Base-by-base conservation (phyloP, 1,284 basidiomycete genomes). In the Rhodotorula sp. region DNA sequence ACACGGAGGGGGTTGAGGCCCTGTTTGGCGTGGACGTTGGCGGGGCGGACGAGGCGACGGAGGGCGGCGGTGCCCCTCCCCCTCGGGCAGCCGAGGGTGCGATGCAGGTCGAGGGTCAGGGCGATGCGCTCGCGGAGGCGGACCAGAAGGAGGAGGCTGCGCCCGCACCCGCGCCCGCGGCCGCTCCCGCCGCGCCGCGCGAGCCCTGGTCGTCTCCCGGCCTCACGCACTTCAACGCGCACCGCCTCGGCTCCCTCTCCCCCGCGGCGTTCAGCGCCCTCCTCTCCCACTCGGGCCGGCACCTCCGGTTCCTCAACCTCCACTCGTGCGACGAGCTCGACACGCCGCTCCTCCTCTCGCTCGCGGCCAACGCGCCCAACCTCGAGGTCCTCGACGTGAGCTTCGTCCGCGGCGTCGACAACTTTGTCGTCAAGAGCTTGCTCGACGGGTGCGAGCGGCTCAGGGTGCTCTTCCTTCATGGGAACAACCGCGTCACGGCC, bases 351-450 rank as follows among this genome's bases (percentile, higher is more conserved):
- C 51, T 83, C 81, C 3, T 4, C 59, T 76, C 76, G 53, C 84
- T 96, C 44, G 86, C 85, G 0, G 80, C 82, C 50, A 77, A 78
- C 1, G 87, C 86, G 29, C 80, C 79, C 8, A 82, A 85, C 36
- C 78, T 97, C 76, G 83, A 82, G 73, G 85, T 83, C 78, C 79
- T 98, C 48, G 92, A 99, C 79, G 81, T 97, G 12, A 90, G 94
- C 2, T 99, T 92, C 86, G 95, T 94, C 75, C 84, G 96, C 55
- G 86, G 87, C 50, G 85, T 92, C 44, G 90, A 95, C 75, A 91
- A 99, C 81, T 93, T 90, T 78, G 84, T 91, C 3, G 82, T 98
- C 71, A 90, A 91, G 80, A 85, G 82, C 32, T 82, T 93, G 78
- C 80, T 93, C 74, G 88, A 90, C 27, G 70, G 73, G 19, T 65